Evolutionary conservation across 176 grass and related monocot genomes (phyloP), one percentile per base, ranked within the genome.

Genomic region (Rhynchospora tenuis): DNA sequence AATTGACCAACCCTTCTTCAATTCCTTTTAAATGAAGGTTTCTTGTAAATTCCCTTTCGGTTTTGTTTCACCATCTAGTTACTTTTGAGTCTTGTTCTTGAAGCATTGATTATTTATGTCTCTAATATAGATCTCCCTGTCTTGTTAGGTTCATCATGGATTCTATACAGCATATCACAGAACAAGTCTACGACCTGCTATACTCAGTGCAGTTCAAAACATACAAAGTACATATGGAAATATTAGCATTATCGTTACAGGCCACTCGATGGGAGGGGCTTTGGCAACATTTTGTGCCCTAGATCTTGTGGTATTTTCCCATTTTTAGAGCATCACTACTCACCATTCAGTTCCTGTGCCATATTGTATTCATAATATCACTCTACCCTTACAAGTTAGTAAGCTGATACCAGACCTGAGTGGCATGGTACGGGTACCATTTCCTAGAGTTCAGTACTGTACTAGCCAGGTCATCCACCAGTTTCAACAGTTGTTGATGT

Each of bases 211-310:
- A 64, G 64, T 98, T 84, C 84, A 56, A 71, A 94, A 87, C 78
- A 86, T 88, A 68, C 86, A 81, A 83, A 89, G 82, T 48, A 84
- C 73, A 84, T 88, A 94, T 71, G 90, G 87, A 76, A 90, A 83
- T 24, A 20, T 98, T 43, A 90, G 85, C 45, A 83, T 93, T 83
- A 94, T 83, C 83, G 87, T 94, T 89, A 89, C 88, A 46, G 95
- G 95, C 74, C 95, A 98, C 73, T 98, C 95, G 3, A 93, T 98
- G 95, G 92, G 95, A 90, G 95, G 92, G 72, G 90, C 90, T 91
- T 89, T 98, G 56, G 95, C 95, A 55, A 85, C 95, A 4, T 94
- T 98, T 59, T 98, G 95, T 48, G 95, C 95, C 70, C 88, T 98
- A 81, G 95, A 98, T 89, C 87, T 98, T 59, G 86, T 81, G 84